Evolutionary conservation across 2,329 filamentous ascomycete genomes (phyloP).

Genomic region (Aureobasidium melanogenum): DNA sequence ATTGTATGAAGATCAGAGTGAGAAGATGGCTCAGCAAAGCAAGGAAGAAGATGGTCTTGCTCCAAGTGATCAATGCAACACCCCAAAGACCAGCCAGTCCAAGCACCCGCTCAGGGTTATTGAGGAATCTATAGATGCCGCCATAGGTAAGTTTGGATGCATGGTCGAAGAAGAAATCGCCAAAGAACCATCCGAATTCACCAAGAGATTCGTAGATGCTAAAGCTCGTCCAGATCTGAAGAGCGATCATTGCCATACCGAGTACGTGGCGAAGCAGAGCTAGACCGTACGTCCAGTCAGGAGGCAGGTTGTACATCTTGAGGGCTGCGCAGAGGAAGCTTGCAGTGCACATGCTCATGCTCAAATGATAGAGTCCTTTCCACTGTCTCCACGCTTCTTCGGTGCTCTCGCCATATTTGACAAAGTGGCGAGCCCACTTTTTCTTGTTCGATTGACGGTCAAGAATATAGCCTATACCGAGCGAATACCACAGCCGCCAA

Average conservation of each 20-base stretch:
- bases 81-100: conserved; percentile 95
- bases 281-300: conserved; percentile 80
- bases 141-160: conserved; percentile 85
- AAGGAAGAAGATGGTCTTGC: conserved; percentile 73
- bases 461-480: conserved; percentile 79
- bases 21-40: conserved; percentile 79
- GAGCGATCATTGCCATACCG: conserved; percentile 66
- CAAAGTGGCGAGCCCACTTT: conserved; percentile 92
- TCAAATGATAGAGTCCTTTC: conserved; percentile 92
- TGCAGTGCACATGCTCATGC: conserved; percentile 79
- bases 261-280: conserved; percentile 80
- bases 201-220: conserved; percentile 94
- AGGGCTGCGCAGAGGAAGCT: conserved; percentile 86
- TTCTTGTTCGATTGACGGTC: conserved; percentile 82
- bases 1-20: conserved; percentile 79
- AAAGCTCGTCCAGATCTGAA: conserved; percentile 86
- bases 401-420: conserved; percentile 87
- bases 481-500: conserved; percentile 87
- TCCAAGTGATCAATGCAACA: conserved; percentile 86
- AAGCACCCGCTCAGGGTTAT: conserved; percentile 92
- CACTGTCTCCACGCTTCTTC: conserved; percentile 95
- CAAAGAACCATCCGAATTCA: conserved; percentile 98
- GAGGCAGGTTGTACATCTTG: conserved; percentile 90
- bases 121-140: conserved; percentile 95
- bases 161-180: conserved; percentile 95